These are phyloP conservation scores for Uronychia setigera DNA, from an alignment of 73 alveolate species.

Conservation along the genomic window DNA sequence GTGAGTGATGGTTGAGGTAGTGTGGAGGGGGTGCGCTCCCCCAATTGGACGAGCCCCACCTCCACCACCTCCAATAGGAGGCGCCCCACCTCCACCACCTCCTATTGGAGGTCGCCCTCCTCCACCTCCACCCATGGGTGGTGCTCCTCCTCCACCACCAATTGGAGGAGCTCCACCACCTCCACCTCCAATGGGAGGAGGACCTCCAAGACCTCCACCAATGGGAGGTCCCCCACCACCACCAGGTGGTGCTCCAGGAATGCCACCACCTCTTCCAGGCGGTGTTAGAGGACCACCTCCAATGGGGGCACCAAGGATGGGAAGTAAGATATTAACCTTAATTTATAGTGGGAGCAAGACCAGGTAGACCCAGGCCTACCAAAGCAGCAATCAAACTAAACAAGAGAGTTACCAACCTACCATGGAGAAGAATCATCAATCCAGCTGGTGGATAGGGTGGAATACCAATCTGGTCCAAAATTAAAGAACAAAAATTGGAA, in stretches of 20 bases:
- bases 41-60: too few species aligned
- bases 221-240: constrained; percentile 12
- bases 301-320: neutral
- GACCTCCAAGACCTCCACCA: neutral
- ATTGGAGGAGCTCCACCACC: constrained; percentile 3
- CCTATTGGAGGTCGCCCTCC: too few species aligned
- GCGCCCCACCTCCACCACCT: too few species aligned
- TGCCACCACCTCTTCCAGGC: constrained; percentile 20
- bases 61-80: too few species aligned
- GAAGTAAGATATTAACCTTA: neutral
- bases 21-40: too few species aligned
- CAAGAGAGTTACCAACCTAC: constrained; percentile 14
- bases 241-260: constrained; percentile 40
- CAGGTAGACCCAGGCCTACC: constrained; percentile 28
- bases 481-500: constrained; percentile 8
- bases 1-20: too few species aligned
- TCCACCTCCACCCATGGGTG: neutral
- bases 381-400: constrained; percentile 24
- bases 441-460: constrained; percentile 16
- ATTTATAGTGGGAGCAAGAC: constrained; percentile 19
- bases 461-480: neutral
- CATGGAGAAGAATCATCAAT: constrained; percentile 40
- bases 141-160: neutral
- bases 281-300: neutral
- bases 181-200: neutral